Evolutionary conservation across 2,329 filamentous ascomycete species (phyloP).

Genomic region (Aspergillus quadrilineatus): DNA sequence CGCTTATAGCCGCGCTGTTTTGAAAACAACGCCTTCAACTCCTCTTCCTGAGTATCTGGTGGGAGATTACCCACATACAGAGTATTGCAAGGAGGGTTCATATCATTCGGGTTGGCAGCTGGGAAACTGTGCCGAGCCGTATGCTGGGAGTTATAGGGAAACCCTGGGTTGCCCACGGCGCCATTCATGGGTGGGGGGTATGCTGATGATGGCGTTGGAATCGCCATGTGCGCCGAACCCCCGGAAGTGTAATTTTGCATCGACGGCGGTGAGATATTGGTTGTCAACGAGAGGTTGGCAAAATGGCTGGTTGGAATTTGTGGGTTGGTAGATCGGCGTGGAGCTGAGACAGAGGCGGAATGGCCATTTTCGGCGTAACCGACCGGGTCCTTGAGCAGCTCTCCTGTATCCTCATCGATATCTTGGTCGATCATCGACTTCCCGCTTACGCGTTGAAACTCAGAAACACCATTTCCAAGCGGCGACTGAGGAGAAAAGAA

Average conservation of each 20-base stretch:
- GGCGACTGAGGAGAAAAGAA: conserved; percentile 64
- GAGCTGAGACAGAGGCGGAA: conserved; percentile 37
- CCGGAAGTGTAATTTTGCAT: conserved; percentile 55
- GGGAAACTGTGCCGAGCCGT: conserved; percentile 69
- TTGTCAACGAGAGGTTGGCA: conserved; percentile 69
- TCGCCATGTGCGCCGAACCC: conserved; percentile 46
- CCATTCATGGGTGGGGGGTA: conserved; percentile 60
- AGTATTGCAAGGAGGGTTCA: conserved; percentile 97
- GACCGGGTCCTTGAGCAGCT: conserved; percentile 62
- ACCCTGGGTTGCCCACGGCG: conserved; percentile 51
- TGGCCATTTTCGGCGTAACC: conserved; percentile 70
- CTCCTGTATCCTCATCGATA: conserved; percentile 62
- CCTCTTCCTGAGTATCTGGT: conserved; percentile 88
- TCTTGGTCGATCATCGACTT: conserved; percentile 66
- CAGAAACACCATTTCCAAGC: conserved; percentile 54
- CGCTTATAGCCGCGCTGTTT: conserved; percentile 94
- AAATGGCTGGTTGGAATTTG: conserved; percentile 70
- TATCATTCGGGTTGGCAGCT: conserved; percentile 87
- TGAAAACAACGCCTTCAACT: conserved; percentile 89
- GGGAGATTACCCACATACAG: conserved; percentile 97
- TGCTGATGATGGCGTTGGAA: conserved; percentile 53
- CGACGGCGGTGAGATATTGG: conserved; percentile 59
- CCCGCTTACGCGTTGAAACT: conserved; percentile 54
- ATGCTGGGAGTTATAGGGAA: conserved; percentile 59
- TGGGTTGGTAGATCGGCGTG: conserved; percentile 69